Conservation (phyloP, 1,139 yeast genomes). For the Yamadazyma sp. region DNA sequence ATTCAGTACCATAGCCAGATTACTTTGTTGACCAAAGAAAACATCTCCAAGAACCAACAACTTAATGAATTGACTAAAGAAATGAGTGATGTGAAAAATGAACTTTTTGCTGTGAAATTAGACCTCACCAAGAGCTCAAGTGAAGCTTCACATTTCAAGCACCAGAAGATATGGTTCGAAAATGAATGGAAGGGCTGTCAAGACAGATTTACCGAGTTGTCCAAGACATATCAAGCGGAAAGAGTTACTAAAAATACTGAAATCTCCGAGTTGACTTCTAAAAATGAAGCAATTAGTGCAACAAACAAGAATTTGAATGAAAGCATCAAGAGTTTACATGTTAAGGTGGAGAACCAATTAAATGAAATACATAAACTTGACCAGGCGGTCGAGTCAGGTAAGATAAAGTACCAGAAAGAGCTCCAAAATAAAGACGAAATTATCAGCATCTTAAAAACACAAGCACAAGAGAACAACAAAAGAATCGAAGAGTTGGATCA, state of each 20-base stretch:
- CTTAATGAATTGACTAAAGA: constrained; percentile 39
- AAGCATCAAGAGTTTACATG: constrained; percentile 17
- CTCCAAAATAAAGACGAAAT: constrained; percentile 63
- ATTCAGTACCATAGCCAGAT: constrained; percentile 52
- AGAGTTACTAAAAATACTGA: constrained; percentile 30
- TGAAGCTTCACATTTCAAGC: constrained; percentile 33
- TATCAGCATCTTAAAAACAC: constrained; percentile 55
- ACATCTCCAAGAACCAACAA: constrained; percentile 46
- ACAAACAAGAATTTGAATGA: constrained; percentile 20
- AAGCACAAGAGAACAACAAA: constrained; percentile 45
- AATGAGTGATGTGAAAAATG: constrained; percentile 35
- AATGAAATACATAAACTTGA: constrained; percentile 33
- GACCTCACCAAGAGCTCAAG: constrained; percentile 40
- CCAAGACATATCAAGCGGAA: constrained; percentile 42
- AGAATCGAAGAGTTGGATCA: constrained; percentile 51
- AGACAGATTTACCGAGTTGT: constrained; percentile 36
- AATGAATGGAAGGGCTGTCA: constrained; percentile 42
- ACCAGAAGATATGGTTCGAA: constrained; percentile 51
- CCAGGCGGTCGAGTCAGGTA: constrained; percentile 28
- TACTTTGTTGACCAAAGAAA: constrained; percentile 47
- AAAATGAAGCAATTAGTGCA: constrained; percentile 24
- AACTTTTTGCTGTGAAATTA: constrained; percentile 41
- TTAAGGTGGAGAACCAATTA: constrained; percentile 46
- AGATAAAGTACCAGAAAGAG: constrained; percentile 61
- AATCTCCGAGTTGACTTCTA: constrained; percentile 26